Percentiles rank a stretch among this genome's conserved stretches.
Evolutionary conservation across 805 yeast species (phyloP).

Genomic region (Maudiozyma barnettii): DNA sequence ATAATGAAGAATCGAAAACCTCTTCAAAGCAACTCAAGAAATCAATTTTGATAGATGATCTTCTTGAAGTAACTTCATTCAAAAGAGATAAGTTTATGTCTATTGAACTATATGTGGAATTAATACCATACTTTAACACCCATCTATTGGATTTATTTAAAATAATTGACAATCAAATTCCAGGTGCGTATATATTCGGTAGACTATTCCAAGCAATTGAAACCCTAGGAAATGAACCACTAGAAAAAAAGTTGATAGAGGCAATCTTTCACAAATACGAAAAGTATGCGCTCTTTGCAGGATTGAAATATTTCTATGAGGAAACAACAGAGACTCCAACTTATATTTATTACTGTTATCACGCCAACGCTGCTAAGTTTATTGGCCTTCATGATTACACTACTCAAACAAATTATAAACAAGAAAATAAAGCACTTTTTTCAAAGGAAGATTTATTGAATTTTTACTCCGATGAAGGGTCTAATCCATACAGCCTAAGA

Average conservation of each 20-base stretch:
- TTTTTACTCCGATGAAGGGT: conserved; percentile 25
- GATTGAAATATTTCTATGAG: conserved; percentile 23
- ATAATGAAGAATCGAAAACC: not conserved
- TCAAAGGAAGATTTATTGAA: conserved; percentile 23
- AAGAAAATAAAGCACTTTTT: conserved; percentile 12
- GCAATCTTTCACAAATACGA: conserved; percentile 20
- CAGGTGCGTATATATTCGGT: conserved; percentile 14
- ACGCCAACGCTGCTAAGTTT: conserved; percentile 22
- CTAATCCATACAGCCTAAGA: conserved; percentile 23
- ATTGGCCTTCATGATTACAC: conserved; percentile 21
- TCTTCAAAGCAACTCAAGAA: conserved; percentile 9
- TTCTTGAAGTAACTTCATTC: conserved; percentile 14
- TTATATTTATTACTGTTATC: conserved; percentile 22
- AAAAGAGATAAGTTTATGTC: conserved; percentile 18
- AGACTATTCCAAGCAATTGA: conserved; percentile 15
- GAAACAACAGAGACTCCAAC: conserved; percentile 10
- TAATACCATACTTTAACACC: conserved; percentile 13
- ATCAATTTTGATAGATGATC: conserved; percentile 13
- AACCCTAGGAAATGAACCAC: conserved; percentile 6
- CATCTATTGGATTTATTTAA: conserved; percentile 12
- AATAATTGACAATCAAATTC: conserved; percentile 15
- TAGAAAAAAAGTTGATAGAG: conserved; percentile 14
- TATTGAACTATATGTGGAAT: conserved; percentile 21
- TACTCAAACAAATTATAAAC: conserved; percentile 16
- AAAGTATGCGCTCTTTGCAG: conserved; percentile 24